A percentile compares a stretch with the other conserved stretches of the same genome.
Evolutionary conservation across 2,329 filamentous ascomycete genomes (phyloP).

Genomic region (Arthroderma uncinatum): DNA sequence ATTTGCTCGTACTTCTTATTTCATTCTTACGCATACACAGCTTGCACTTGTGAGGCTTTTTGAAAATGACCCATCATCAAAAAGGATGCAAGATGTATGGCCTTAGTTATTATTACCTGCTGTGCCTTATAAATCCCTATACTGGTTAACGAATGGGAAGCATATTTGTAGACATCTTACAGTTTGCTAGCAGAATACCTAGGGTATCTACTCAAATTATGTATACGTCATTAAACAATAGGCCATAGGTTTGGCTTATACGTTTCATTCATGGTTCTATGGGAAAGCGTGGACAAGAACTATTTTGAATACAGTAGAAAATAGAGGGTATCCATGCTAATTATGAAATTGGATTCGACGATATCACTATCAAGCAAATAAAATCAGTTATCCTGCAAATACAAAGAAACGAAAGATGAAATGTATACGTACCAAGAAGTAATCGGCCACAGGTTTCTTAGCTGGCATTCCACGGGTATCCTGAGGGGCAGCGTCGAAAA

Average conservation of each 20-base stretch:
- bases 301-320: background rate
- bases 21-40: background rate
- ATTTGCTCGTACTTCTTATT: background rate
- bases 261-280: background rate
- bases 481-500: conserved; percentile 94
- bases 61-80: too few species aligned
- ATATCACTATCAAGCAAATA: background rate
- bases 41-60: background rate
- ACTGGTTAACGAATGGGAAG: too few species aligned
- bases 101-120: too few species aligned
- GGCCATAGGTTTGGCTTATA: background rate
- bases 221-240: background rate
- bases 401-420: background rate
- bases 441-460: conserved; percentile 95
- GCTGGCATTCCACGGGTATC: conserved; percentile 95
- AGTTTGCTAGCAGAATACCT: background rate
- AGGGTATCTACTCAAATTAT: background rate
- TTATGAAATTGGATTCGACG: background rate
- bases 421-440: conserved; percentile 55
- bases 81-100: too few species aligned
- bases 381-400: background rate
- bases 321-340: background rate
- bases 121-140: too few species aligned
- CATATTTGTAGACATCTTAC: background rate
- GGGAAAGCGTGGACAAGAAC: background rate